phyloP scores from a whole-genome alignment of 768 basidiomycete genomes.

The Lentinula aciculospora region DNA sequence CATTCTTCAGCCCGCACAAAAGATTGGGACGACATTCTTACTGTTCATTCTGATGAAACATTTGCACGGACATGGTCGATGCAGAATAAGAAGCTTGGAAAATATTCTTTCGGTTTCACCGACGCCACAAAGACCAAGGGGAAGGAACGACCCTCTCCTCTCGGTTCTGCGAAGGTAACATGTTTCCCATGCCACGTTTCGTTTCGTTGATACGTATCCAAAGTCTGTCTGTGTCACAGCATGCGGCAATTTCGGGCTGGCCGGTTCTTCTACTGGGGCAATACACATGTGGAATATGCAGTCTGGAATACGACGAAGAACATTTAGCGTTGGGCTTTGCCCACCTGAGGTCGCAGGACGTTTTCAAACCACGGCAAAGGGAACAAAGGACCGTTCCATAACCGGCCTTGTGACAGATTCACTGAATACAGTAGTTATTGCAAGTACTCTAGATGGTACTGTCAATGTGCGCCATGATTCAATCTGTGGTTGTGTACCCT shows the following conservation, averaged over 20 bases:
- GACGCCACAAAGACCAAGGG: constrained; percentile 43
- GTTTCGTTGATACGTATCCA: neutral
- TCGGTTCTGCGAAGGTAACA: constrained; percentile 69
- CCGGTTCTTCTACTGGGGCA: constrained; percentile 71
- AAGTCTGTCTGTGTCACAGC: constrained; percentile 86
- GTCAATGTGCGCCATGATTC: constrained; percentile 59
- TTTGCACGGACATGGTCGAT: constrained; percentile 64
- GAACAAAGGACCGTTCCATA: constrained; percentile 49
- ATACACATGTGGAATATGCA: constrained; percentile 98
- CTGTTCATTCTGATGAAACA: constrained; percentile 81
- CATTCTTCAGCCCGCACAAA: constrained; percentile 78
- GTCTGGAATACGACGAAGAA: constrained; percentile 80
- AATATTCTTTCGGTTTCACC: constrained; percentile 45
- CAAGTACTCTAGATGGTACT: constrained; percentile 83
- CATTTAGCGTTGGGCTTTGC: constrained; percentile 62
- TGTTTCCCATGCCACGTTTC: neutral
- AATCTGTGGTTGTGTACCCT: neutral
- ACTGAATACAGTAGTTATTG: constrained; percentile 76
- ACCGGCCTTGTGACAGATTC: constrained; percentile 85
- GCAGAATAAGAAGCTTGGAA: constrained; percentile 8
- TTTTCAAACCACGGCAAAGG: constrained; percentile 31
- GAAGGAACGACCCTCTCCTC: constrained; percentile 29
- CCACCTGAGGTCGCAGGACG: constrained; percentile 49
- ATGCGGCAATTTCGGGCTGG: constrained; percentile 94
- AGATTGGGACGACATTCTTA: constrained; percentile 97